These are phyloP conservation scores for Pestalotiopsis sp. DNA, from an alignment of 2,329 filamentous ascomycete genomes.

Conservation along the genomic window DNA sequence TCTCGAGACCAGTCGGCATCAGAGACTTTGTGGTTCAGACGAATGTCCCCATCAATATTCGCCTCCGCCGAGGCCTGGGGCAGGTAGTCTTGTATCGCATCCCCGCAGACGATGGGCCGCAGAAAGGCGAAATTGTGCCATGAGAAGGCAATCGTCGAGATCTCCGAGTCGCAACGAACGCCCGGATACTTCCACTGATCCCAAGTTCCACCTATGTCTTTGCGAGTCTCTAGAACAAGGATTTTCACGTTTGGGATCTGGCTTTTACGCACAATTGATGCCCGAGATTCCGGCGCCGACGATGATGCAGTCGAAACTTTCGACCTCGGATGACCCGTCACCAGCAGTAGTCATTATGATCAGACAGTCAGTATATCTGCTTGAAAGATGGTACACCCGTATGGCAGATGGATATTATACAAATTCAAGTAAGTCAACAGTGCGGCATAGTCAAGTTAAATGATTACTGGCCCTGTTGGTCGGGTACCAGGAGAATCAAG, in stretches of 20 bases:
- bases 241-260: not conserved
- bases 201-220: not conserved
- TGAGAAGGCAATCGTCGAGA: conserved; percentile 62
- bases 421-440: no score
- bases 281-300: not conserved
- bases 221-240: not conserved
- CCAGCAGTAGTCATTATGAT: not conserved
- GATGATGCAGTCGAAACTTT: not conserved
- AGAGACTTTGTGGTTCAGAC: not conserved
- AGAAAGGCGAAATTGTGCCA: conserved; percentile 56
- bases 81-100: not conserved
- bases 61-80: not conserved
- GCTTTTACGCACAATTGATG: not conserved
- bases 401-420: not conserved
- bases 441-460: no score
- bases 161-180: conserved; percentile 17
- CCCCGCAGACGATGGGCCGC: not conserved
- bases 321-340: not conserved
- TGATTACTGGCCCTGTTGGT: no score
- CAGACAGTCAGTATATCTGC: not conserved
- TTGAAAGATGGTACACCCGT: not conserved
- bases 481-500: no score
- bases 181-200: not conserved
- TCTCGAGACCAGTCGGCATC: not conserved
- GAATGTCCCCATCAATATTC: not conserved